phyloP scores from a whole-genome alignment of 1,284 basidiomycete genomes.

The Puccinia horiana region DNA sequence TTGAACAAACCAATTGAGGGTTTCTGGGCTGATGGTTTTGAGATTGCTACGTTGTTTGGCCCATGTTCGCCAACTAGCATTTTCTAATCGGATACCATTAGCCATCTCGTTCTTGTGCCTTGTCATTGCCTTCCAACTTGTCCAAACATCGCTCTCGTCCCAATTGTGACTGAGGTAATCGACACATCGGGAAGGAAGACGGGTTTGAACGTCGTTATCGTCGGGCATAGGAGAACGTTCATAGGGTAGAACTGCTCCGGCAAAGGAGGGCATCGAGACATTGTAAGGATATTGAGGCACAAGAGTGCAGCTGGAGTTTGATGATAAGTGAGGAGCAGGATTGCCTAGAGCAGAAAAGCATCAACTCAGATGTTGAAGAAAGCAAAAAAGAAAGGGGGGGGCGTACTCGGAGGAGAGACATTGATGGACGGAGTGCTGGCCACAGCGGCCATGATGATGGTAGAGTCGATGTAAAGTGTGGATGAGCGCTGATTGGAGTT shows the following conservation, averaged over 20 bases:
- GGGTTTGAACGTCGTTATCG: conserved; percentile 63
- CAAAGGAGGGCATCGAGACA: conserved; percentile 54
- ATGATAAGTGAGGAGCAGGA: conserved; percentile 9
- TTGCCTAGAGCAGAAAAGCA: not conserved
- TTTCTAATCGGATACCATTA: conserved; percentile 91
- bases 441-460: conserved; percentile 18
- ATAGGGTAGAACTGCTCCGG: conserved; percentile 49
- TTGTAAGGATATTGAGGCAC: conserved; percentile 58
- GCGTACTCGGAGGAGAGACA: conserved; percentile 42
- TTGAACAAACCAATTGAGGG: conserved; percentile 84
- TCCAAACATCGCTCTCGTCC: conserved; percentile 98
- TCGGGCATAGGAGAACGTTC: conserved; percentile 58
- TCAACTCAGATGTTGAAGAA: not conserved
- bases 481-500: not conserved
- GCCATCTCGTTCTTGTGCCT: conserved; percentile 97
- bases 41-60: conserved; percentile 98
- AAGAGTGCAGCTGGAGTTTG: conserved; percentile 44
- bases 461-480: not conserved
- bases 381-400: not conserved
- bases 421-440: conserved; percentile 39
- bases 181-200: conserved; percentile 66
- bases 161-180: conserved; percentile 84
- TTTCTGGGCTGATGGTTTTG: conserved; percentile 92
- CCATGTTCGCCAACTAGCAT: conserved; percentile 98
- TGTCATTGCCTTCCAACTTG: conserved; percentile 97